Conservation (phyloP, 768 basidiomycete genomes). For the Cystofilobasidium bisporidii region DNA sequence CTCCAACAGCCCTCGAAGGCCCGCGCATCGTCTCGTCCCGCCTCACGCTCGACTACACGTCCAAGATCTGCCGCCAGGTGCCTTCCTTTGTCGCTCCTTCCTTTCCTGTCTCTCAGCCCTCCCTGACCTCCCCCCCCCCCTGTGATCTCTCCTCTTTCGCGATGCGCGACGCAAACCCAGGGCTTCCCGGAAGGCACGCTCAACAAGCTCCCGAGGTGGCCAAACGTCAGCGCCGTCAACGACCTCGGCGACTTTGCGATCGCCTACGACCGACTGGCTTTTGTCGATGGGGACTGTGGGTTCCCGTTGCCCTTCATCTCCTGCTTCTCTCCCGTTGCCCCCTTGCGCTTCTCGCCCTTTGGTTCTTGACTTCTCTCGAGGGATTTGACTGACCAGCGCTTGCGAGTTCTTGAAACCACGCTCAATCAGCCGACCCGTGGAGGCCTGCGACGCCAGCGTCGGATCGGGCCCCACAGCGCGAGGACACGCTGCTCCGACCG, state of each 20-base stretch:
- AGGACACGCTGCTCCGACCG: slow-evolving; percentile 63
- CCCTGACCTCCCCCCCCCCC: neutral
- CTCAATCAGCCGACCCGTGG: slow-evolving; percentile 72
- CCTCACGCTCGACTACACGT: slow-evolving; percentile 61
- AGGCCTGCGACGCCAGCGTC: slow-evolving; percentile 51
- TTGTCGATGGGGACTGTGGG: slow-evolving; percentile 74
- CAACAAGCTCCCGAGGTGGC: slow-evolving; percentile 59
- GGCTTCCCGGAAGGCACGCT: slow-evolving; percentile 69
- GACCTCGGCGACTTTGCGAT: slow-evolving; percentile 73
- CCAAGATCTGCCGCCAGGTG: slow-evolving; percentile 59
- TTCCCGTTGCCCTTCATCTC: neutral
- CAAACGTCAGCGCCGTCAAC: slow-evolving; percentile 77
- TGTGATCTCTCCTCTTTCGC: neutral
- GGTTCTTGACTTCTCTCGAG: neutral
- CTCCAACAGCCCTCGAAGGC: slow-evolving; percentile 47
- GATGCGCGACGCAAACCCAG: slow-evolving; percentile 39
- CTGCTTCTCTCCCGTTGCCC: too few species aligned
- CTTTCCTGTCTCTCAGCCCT: neutral
- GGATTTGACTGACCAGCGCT: neutral
- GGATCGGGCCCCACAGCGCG: slow-evolving; percentile 49
- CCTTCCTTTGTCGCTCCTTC: neutral
- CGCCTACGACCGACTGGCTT: slow-evolving; percentile 67
- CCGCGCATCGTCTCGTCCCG: slow-evolving; percentile 71
- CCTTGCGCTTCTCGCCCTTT: too few species aligned
- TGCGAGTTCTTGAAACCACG: neutral